A percentile compares a stretch with the other conserved stretches of the same genome.
These are phyloP conservation scores for Aspergillus sp. DNA, from an alignment of 2,329 filamentous ascomycete genomes.

Conservation along the genomic window DNA sequence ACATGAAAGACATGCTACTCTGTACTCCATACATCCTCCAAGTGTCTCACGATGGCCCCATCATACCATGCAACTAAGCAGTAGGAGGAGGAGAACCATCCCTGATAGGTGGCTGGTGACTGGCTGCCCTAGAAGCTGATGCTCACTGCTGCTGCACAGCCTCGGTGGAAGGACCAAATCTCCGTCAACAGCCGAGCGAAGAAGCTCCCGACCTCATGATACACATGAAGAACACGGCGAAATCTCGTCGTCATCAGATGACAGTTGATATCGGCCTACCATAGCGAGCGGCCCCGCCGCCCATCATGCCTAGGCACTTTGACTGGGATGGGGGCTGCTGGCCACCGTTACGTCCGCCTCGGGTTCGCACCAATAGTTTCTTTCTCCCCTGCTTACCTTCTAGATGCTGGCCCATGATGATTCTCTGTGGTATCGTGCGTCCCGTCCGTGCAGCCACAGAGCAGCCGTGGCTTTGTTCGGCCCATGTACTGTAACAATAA, in stretches of 20 bases:
- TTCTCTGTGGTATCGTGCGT: conserved; percentile 15
- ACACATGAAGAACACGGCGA: neutral
- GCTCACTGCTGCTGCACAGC: conserved; percentile 5
- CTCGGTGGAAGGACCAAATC: neutral
- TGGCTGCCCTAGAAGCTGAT: neutral
- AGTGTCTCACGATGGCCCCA: no score
- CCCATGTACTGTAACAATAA: conserved; percentile 2
- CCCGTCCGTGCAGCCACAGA: conserved; percentile 17
- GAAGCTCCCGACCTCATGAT: neutral
- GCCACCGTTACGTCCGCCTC: no score
- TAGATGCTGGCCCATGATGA: no score
- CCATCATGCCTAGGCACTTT: no score
- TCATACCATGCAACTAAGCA: neutral
- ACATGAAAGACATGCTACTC: no score
- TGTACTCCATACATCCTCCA: no score
- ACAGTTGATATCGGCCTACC: conserved; percentile 1
- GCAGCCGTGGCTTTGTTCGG: conserved; percentile 9
- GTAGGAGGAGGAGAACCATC: neutral
- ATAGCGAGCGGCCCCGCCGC: neutral
- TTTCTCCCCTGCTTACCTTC: no score
- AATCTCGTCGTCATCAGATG: conserved; percentile 8
- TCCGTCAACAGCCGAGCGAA: neutral
- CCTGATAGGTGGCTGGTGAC: conserved; percentile 6
- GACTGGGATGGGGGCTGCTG: no score
- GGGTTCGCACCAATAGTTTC: no score